Evolutionary conservation across 1,284 basidiomycete genomes (phyloP), one percentile per base, ranked within the genome.

Genomic region (Coniferiporia weirii): DNA sequence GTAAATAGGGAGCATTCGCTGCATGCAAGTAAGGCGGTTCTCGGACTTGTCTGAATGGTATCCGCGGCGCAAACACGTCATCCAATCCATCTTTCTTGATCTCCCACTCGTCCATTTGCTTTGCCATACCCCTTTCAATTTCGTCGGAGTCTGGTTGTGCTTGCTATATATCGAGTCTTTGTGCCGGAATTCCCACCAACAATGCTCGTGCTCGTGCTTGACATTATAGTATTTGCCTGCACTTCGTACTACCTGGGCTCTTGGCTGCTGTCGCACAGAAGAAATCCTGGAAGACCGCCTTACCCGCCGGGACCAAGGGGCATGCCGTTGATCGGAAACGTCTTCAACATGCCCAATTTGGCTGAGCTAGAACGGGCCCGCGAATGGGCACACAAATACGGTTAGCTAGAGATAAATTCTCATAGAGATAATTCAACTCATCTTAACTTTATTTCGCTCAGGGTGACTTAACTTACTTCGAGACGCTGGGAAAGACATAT

Each of bases 271-370:
- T 45, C 8, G 43, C 15, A 5, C n/a, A n/a, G n/a, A n/a, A n/a
- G n/a, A n/a, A n/a, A n/a, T n/a, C n/a, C n/a, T n/a, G n/a, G n/a
- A n/a, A 35, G 38, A 10, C 40, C 45, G 8, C 13, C 17, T 20
- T 45, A 43, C 10, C 53, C 53, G 2, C 53, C 77, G 7, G 77
- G 78, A 19, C 78, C 78, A 2, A 69, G 61, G 55, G 70, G 70
- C 17, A 66, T 67, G 43, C 77, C 76, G 2, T 46, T 79, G n/a
- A 67, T 79, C 27, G 78, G 74, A 17, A 79, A 77, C 62, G 61
- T 76, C 1, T 65, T 78, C 5, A 73, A 78, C 58, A 73, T 79
- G 69, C 77, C 77, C 12, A 64, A 67, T 4, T 63, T 63, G 6
- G 66, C 72, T 13, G 69, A 73, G 49, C 79, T 77, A 77, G 59